These are phyloP conservation scores for Fusarium sp. DNA, from an alignment of 2,329 filamentous ascomycete genomes.

Conservation along the genomic window DNA sequence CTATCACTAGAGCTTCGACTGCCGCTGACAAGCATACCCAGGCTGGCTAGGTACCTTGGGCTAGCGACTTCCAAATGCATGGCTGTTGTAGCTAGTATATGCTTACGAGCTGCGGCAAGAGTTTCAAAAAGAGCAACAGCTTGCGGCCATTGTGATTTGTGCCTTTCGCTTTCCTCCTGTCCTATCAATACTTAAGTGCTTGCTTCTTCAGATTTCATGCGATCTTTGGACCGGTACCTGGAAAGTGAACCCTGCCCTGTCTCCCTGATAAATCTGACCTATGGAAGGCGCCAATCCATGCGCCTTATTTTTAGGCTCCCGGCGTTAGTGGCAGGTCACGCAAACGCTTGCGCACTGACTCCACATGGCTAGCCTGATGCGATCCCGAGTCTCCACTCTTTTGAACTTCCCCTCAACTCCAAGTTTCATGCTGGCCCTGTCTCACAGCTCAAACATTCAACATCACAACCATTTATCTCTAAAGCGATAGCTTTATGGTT, in stretches of 20 bases:
- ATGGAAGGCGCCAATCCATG: conserved; percentile 13
- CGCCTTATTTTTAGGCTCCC: conserved; percentile 29
- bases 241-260: not conserved
- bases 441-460: conserved; percentile 14
- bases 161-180: conserved; percentile 1
- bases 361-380: conserved; percentile 23
- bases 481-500: not conserved
- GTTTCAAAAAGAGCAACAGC: not conserved
- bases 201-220: conserved; percentile 17
- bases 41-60: not conserved
- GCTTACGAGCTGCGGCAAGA: too few relatives aligned
- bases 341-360: conserved; percentile 18
- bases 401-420: conserved; percentile 42
- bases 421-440: conserved; percentile 35
- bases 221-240: conserved; percentile 6
- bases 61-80: not conserved
- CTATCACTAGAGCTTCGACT: conserved; percentile 8
- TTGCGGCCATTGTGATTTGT: conserved; percentile 2
- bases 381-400: conserved; percentile 16
- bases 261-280: conserved; percentile 1
- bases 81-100: not conserved
- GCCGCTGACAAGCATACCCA: not conserved
- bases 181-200: conserved; percentile 25
- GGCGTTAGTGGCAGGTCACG: conserved; percentile 28
- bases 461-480: not conserved